Evolutionary conservation across 1,284 basidiomycete genomes (phyloP).

Genomic region (Cryptococcus hybrid): DNA sequence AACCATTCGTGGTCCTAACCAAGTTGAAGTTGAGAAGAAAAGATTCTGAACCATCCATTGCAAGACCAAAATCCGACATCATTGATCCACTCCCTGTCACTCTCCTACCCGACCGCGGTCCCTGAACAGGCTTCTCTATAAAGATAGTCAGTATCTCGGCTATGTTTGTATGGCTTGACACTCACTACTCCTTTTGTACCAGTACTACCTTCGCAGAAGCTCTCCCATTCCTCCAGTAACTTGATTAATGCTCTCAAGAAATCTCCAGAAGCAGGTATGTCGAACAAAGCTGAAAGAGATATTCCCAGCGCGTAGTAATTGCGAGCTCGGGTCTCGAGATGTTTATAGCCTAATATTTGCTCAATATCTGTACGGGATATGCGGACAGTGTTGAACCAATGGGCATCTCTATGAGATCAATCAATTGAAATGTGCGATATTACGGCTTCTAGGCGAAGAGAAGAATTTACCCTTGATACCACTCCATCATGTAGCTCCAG

Average conservation of each 20-base stretch:
- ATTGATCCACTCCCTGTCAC: neutral
- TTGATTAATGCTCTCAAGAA: constrained; percentile 47
- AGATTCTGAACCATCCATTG: constrained; percentile 25
- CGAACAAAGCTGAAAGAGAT: constrained; percentile 50
- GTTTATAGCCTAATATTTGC: constrained; percentile 32
- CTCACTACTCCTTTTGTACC: constrained; percentile 42
- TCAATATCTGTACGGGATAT: constrained; percentile 38
- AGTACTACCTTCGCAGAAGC: constrained; percentile 44
- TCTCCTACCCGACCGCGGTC: constrained; percentile 36
- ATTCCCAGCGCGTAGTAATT: constrained; percentile 52
- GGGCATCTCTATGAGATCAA: constrained; percentile 29
- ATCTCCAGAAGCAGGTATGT: constrained; percentile 47
- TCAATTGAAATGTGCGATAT: too few relatives aligned
- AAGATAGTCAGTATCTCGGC: neutral
- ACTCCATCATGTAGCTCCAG: constrained; percentile 48
- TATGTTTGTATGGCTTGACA: neutral
- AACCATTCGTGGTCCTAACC: constrained; percentile 25
- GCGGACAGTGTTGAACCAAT: constrained; percentile 49
- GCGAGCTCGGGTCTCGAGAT: constrained; percentile 40
- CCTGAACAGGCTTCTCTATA: constrained; percentile 42
- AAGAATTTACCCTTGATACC: constrained; percentile 43
- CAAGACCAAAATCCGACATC: constrained; percentile 13
- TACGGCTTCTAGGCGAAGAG: neutral
- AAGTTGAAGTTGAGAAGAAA: constrained; percentile 50
- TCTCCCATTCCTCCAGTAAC: constrained; percentile 53